A percentile compares a stretch with the other conserved stretches of the same genome.
Evolutionary conservation across 148 eudicot genomes (phyloP).

Genomic region (Camellia lanceoleosa): DNA sequence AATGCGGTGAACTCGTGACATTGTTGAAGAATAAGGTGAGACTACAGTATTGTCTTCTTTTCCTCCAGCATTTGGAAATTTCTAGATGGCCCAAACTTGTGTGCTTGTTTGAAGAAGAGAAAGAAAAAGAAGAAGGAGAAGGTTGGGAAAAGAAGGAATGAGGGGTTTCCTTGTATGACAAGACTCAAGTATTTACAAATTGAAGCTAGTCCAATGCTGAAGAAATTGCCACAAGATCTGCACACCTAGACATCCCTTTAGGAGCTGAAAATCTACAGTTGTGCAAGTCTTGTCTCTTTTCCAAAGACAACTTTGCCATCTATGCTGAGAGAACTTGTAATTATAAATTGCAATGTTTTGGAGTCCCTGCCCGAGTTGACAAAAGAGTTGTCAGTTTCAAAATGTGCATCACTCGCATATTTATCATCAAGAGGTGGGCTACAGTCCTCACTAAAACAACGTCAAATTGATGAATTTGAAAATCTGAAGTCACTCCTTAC

Average conservation of each 20-base stretch:
- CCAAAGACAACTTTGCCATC: background rate
- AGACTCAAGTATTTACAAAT: conserved; percentile 4
- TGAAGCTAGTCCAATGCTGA: background rate
- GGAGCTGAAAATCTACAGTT: background rate
- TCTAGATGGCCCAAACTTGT: background rate
- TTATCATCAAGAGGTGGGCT: too few relatives aligned
- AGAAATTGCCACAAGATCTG: background rate
- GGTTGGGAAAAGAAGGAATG: background rate
- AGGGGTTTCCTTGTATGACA: background rate
- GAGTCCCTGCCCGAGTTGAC: background rate
- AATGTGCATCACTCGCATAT: too few relatives aligned
- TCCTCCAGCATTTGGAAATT: background rate
- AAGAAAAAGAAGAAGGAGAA: background rate
- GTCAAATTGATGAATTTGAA: too few relatives aligned
- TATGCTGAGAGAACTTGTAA: background rate
- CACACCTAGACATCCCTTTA: background rate
- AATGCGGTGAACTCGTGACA: too few relatives aligned
- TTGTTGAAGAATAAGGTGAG: background rate
- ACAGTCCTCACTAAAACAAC: too few relatives aligned
- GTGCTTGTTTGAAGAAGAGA: background rate
- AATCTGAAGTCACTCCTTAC: too few relatives aligned
- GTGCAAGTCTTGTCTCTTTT: background rate
- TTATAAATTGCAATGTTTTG: background rate
- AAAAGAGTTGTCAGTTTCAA: too few relatives aligned
- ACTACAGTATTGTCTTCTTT: background rate